phyloP scores from a whole-genome alignment of 2,329 filamentous ascomycete genomes.

The Fusarium anguioides region DNA sequence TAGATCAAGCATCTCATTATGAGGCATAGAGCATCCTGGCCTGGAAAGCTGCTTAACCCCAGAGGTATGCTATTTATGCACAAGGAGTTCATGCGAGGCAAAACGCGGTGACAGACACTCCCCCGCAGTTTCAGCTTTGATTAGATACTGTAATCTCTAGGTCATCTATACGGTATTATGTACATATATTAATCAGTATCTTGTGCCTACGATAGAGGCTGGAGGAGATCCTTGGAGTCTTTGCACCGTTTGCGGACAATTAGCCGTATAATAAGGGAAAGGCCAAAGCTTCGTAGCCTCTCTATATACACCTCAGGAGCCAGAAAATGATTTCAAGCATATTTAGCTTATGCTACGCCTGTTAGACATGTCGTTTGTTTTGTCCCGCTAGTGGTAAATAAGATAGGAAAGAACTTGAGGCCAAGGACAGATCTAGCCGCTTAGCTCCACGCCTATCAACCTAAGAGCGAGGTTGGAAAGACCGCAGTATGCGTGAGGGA shows the following conservation, averaged over 20 bases:
- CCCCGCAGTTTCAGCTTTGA: too few relatives aligned
- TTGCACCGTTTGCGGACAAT: neutral
- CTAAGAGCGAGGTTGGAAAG: neutral
- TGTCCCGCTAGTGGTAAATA: neutral
- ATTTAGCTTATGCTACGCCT: neutral
- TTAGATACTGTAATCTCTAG: too few relatives aligned
- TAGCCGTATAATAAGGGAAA: neutral
- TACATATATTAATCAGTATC: too few relatives aligned
- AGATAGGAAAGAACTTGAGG: neutral
- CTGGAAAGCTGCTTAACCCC: too few relatives aligned
- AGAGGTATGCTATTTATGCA: too few relatives aligned
- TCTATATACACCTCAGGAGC: neutral
- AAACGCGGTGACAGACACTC: too few relatives aligned
- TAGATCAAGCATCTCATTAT: too few relatives aligned
- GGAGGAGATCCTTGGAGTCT: neutral
- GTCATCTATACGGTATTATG: too few relatives aligned
- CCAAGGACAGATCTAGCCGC: neutral
- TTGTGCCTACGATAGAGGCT: too few relatives aligned
- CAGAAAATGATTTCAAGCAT: neutral
- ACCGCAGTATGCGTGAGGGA: neutral
- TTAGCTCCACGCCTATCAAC: too few relatives aligned
- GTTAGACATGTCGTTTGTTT: neutral
- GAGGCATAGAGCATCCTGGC: too few relatives aligned
- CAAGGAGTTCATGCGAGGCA: too few relatives aligned
- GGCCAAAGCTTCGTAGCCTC: neutral